A percentile compares a stretch with the other conserved stretches of the same genome.
phyloP scores from a whole-genome alignment of 1,284 basidiomycete genomes.

The Irpex lacteus region DNA sequence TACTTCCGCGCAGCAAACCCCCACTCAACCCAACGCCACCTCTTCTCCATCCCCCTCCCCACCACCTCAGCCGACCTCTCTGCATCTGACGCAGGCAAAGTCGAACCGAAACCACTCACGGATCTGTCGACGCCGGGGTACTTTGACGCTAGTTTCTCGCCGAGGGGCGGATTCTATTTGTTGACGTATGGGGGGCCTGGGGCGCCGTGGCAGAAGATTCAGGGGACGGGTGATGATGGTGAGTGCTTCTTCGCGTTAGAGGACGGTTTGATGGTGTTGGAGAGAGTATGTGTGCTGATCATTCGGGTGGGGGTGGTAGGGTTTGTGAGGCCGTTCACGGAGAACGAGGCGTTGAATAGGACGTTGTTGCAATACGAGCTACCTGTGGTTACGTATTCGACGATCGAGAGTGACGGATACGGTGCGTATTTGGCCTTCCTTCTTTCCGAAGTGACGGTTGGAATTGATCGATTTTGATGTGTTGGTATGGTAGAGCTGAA shows the following conservation, averaged over 20 bases:
- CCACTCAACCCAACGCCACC: conserved; percentile 77
- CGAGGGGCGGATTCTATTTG: conserved; percentile 81
- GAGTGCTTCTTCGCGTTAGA: conserved; percentile 20
- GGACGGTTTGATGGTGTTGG: too few relatives aligned
- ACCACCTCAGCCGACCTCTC: conserved; percentile 22
- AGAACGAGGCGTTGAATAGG: conserved; percentile 71
- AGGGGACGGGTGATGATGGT: conserved; percentile 64
- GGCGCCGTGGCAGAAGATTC: conserved; percentile 84
- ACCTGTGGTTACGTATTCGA: conserved; percentile 68
- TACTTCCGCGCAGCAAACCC: conserved; percentile 90
- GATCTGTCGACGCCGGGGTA: conserved; percentile 60
- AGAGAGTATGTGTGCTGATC: background rate
- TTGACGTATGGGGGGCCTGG: conserved; percentile 80
- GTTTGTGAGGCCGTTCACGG: conserved; percentile 67
- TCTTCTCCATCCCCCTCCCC: conserved; percentile 77
- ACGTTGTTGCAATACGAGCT: conserved; percentile 72
- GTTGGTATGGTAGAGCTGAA: conserved; percentile 61
- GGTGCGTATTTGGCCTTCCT: conserved; percentile 42
- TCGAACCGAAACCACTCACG: conserved; percentile 59
- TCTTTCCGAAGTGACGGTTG: background rate
- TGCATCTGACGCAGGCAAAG: conserved; percentile 1
- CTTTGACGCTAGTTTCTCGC: conserved; percentile 76
- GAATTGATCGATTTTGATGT: background rate
- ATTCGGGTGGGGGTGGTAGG: background rate
- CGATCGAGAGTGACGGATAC: conserved; percentile 76